phyloP scores from a whole-genome alignment of 805 yeast species.

The Maudiozyma saulgeensis region DNA sequence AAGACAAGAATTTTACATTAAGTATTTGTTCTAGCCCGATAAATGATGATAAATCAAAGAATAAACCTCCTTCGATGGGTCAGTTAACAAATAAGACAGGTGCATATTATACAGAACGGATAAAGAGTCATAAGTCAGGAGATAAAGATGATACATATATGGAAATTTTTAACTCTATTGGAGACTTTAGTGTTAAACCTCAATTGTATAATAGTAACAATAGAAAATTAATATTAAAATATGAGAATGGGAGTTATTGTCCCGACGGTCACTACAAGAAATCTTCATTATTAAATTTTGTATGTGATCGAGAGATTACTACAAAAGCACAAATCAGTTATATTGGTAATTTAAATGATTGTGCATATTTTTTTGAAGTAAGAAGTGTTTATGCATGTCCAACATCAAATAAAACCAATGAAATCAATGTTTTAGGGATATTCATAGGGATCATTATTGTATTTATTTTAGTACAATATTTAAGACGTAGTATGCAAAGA shows the following conservation, averaged over 20 bases:
- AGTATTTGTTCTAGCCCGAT: constrained; percentile 61
- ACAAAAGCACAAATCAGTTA: constrained; percentile 56
- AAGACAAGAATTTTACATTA: constrained; percentile 59
- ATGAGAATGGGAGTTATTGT: constrained; percentile 60
- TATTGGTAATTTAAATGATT: constrained; percentile 64
- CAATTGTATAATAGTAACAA: constrained; percentile 38
- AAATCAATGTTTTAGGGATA: constrained; percentile 56
- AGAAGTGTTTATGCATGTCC: constrained; percentile 83
- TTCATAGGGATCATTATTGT: constrained; percentile 43
- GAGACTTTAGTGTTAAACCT: constrained; percentile 53
- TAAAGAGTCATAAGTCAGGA: constrained; percentile 6
- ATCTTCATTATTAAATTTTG: constrained; percentile 59
- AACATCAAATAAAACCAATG: constrained; percentile 57
- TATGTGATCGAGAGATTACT: constrained; percentile 69
- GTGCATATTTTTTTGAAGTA: constrained; percentile 78
- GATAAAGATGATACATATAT: background rate
- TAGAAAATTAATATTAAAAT: constrained; percentile 57
- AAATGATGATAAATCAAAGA: constrained; percentile 15
- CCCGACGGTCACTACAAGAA: constrained; percentile 43
- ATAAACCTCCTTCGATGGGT: background rate
- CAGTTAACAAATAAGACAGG: constrained; percentile 32
- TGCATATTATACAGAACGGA: constrained; percentile 42
- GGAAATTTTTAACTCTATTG: constrained; percentile 38
- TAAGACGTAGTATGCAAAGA: constrained; percentile 28
- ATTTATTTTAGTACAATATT: constrained; percentile 32